Evolutionary conservation across 2,329 filamentous ascomycete genomes (phyloP), one percentile per base, ranked within the genome.

Genomic region (Fusarium lyarnte): DNA sequence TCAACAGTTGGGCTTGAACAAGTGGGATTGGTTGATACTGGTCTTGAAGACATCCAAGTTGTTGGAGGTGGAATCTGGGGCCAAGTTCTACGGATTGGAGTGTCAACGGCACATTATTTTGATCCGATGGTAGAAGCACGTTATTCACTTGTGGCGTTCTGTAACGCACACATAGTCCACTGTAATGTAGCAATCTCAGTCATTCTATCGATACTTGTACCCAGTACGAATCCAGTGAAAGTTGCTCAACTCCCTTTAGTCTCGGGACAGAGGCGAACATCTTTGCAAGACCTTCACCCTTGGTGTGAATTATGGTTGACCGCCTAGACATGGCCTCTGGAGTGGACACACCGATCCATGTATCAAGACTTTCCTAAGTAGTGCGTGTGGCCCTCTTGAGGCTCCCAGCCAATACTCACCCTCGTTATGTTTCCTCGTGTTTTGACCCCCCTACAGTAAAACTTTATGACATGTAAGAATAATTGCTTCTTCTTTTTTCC

Each of bases 21-120:
- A 85, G 52, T 41, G 82, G 80, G 49, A 84, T 83, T 39, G 78
- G 87, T 76, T 92, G 77, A 74, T 85, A 70, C 86, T 87, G 70
- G 89, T 93, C 29, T 81, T 91, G 19, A 85, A 84, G 74, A 88
- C 89, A 2, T 92, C 92, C 76, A 84, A 82, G 67, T 80, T 85
- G 74, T 77, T 93, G 70, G 87, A 87, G 76, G 81, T 83, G 33
- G 87, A 89, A 63, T 93, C 92, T 78, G 87, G 91, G 70, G 83
- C 84, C 47, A 93, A 91, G 82, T 92, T 93, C 80, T 84, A 78
- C 76, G 86, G 74, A 86, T 87, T 76, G 90, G 88, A 87, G 87
- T 89, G 78, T 91, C 80, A 78, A 35, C n/a, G 9, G 13, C 23
- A 27, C 31, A n/a, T 25, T 39, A 31, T 38, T 19, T 25, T 23